These are phyloP conservation scores for Aurifilum marmelostoma DNA, from an alignment of 2,329 filamentous ascomycete species.

Conservation along the genomic window DNA sequence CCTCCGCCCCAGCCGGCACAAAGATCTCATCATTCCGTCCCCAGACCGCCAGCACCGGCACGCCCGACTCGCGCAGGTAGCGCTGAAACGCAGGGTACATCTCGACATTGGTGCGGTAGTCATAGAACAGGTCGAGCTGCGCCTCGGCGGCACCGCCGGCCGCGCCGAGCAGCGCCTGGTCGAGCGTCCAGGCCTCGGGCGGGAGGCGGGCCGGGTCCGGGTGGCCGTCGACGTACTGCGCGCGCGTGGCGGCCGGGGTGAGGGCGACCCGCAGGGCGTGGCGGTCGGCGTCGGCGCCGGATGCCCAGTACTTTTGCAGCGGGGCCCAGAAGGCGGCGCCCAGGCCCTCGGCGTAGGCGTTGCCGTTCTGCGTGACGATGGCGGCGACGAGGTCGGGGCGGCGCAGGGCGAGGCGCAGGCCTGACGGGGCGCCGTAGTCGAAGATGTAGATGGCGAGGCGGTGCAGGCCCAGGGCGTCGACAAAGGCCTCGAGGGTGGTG, in stretches of 20 bases:
- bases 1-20: constrained; percentile 54
- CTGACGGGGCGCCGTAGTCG: constrained; percentile 64
- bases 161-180: constrained; percentile 50
- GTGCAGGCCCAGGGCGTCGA: constrained; percentile 49
- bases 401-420: constrained; percentile 55
- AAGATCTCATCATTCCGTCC: constrained; percentile 60
- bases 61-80: constrained; percentile 53
- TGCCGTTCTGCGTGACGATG: constrained; percentile 64
- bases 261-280: constrained; percentile 42
- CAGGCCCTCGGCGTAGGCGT: constrained; percentile 62
- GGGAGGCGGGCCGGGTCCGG: constrained; percentile 40
- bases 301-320: constrained; percentile 49
- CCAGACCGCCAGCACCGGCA: constrained; percentile 62
- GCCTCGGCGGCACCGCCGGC: constrained; percentile 48
- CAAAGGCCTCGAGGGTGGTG: constrained; percentile 50
- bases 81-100: constrained; percentile 60
- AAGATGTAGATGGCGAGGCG: constrained; percentile 63
- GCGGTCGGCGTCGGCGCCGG: constrained; percentile 40
- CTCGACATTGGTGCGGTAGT: constrained; percentile 58
- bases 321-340: constrained; percentile 54
- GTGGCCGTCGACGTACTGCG: constrained; percentile 49
- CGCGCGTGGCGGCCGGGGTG: constrained; percentile 44
- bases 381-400: constrained; percentile 52
- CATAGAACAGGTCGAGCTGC: constrained; percentile 60
- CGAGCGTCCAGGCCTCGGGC: constrained; percentile 53